These are phyloP conservation scores for Kickxella alabastrina DNA, from an alignment of 192 early-diverging fungal species.

Conservation along the genomic window DNA sequence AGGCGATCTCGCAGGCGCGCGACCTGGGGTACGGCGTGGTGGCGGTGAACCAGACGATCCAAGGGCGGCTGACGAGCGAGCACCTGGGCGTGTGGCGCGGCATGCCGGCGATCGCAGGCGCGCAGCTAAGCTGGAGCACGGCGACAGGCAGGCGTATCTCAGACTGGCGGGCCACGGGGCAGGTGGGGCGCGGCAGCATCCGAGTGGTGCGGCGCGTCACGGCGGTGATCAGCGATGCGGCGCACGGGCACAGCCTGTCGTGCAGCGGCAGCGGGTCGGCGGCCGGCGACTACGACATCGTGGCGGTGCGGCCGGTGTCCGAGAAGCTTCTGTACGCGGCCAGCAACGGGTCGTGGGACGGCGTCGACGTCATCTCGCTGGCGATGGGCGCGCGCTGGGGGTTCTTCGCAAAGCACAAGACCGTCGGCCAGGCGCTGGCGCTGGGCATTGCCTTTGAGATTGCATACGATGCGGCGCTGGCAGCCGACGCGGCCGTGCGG, in stretches of 20 bases:
- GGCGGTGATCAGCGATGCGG: slow-evolving; percentile 26
- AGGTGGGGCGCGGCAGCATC: slow-evolving; percentile 19
- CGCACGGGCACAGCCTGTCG: slow-evolving; percentile 30
- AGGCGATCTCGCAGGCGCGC: slow-evolving; percentile 36
- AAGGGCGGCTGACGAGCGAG: slow-evolving; percentile 23
- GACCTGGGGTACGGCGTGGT: slow-evolving; percentile 36
- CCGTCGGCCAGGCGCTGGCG: slow-evolving; percentile 35
- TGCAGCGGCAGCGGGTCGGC: slow-evolving; percentile 9
- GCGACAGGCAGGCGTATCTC: slow-evolving; percentile 16
- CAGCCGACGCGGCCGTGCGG: slow-evolving; percentile 16
- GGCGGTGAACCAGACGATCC: slow-evolving; percentile 42
- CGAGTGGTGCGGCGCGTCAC: slow-evolving; percentile 43
- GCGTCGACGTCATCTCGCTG: slow-evolving; percentile 39
- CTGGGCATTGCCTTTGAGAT: slow-evolving; percentile 30
- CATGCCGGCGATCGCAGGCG: slow-evolving; percentile 13
- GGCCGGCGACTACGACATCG: slow-evolving; percentile 34
- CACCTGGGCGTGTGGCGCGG: slow-evolving; percentile 34
- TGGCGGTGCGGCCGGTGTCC: slow-evolving; percentile 37
- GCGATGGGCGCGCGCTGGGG: slow-evolving; percentile 45
- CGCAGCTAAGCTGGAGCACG: slow-evolving; percentile 24
- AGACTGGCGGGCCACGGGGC: neutral
- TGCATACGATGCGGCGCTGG: slow-evolving; percentile 24
- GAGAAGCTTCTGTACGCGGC: slow-evolving; percentile 38
- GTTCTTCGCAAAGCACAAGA: slow-evolving; percentile 47
- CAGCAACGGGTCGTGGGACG: slow-evolving; percentile 33